Evolutionary conservation across 2,329 filamentous ascomycete species (phyloP).

Genomic region (Hymenoscyphus albidus): DNA sequence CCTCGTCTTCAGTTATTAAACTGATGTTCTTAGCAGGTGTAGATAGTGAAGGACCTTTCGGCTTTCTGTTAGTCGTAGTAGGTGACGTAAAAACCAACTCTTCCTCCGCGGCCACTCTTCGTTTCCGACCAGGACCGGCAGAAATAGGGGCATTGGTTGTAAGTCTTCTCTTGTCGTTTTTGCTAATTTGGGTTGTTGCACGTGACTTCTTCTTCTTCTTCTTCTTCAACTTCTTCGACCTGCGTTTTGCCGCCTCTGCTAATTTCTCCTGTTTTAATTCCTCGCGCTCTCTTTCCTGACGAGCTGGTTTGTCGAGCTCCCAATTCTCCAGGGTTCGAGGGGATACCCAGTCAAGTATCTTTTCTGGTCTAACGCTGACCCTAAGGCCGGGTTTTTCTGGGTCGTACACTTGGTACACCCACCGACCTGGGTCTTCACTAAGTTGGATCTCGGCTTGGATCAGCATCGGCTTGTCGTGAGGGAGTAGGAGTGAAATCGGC

Average conservation of each 20-base stretch:
- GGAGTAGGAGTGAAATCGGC: slow-evolving; percentile 46
- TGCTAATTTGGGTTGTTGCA: background rate
- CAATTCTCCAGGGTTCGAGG: slow-evolving; percentile 53
- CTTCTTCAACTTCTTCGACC: background rate
- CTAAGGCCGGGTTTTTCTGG: slow-evolving; percentile 39
- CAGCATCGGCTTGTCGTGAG: slow-evolving; percentile 48
- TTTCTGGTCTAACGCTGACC: slow-evolving; percentile 48
- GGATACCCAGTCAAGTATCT: slow-evolving; percentile 56
- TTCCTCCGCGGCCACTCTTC: background rate
- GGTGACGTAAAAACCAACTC: slow-evolving; percentile 8
- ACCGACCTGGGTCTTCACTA: slow-evolving; percentile 20
- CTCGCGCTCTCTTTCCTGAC: slow-evolving; percentile 40
- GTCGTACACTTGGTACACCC: slow-evolving; percentile 29
- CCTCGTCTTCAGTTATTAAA: slow-evolving; percentile 16
- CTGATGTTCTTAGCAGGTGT: slow-evolving; percentile 20
- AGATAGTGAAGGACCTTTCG: slow-evolving; percentile 26
- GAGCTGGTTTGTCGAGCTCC: slow-evolving; percentile 14
- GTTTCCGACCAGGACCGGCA: slow-evolving; percentile 11
- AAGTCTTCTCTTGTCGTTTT: background rate
- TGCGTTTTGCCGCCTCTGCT: slow-evolving; percentile 22
- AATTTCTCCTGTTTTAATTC: slow-evolving; percentile 5
- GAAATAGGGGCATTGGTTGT: background rate
- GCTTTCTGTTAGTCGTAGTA: slow-evolving; percentile 8
- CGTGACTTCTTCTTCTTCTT: slow-evolving; percentile 13
- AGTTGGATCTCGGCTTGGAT: slow-evolving; percentile 53